phyloP scores from a whole-genome alignment of 192 early-diverging fungal species.

The Neocallimastix lanati region DNA sequence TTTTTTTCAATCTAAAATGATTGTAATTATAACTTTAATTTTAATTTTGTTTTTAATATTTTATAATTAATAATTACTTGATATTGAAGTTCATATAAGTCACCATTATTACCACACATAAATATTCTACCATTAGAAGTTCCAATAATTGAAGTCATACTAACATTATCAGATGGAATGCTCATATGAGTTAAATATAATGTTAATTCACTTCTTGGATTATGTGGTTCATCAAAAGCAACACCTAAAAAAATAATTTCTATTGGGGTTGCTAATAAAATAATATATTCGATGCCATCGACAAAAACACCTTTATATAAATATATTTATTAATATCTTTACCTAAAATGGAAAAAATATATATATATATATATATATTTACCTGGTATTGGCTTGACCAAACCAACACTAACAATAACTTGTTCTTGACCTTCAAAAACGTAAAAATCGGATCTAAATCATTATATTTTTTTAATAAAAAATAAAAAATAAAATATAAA shows the following conservation, averaged over 20 bases:
- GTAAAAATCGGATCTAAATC: constrained; percentile 29
- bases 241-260: constrained; percentile 71
- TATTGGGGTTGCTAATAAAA: constrained; percentile 70
- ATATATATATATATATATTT: neutral
- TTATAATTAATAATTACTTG: too few relatives aligned
- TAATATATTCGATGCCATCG: constrained; percentile 58
- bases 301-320: constrained; percentile 49
- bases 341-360: too few relatives aligned
- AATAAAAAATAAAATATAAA: too few relatives aligned
- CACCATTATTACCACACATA: constrained; percentile 71
- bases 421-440: constrained; percentile 75
- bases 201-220: constrained; percentile 30
- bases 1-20: too few relatives aligned
- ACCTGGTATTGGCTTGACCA: constrained; percentile 59
- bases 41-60: neutral
- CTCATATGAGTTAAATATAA: constrained; percentile 65
- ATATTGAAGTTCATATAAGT: constrained; percentile 77
- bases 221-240: constrained; percentile 15
- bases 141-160: constrained; percentile 60
- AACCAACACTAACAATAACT: constrained; percentile 64
- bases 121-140: constrained; percentile 70
- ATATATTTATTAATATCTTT: constrained; percentile 2
- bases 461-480: neutral
- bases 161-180: constrained; percentile 59
- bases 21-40: too few relatives aligned